Conservation (phyloP, 768 basidiomycete genomes). For the Daedaleopsis nitida region DNA sequence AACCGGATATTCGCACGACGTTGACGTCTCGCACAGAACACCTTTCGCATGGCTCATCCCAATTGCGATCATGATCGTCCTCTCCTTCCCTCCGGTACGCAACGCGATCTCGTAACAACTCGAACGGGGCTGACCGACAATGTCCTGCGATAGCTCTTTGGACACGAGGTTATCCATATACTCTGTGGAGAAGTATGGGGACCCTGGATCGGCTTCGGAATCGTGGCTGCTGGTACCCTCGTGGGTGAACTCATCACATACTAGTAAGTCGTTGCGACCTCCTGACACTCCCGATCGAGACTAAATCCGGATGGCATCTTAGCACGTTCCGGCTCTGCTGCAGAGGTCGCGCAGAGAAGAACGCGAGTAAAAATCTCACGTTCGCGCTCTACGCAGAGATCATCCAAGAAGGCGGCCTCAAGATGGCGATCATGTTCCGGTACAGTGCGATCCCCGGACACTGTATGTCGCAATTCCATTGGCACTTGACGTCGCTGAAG, state of each 20-base stretch:
- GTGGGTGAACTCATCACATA: constrained; percentile 86
- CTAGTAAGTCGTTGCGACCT: constrained; percentile 50
- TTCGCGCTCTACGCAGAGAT: constrained; percentile 54
- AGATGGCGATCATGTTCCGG: constrained; percentile 71
- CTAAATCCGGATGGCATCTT: not conserved
- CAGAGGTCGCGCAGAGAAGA: constrained; percentile 70
- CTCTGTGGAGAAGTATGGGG: constrained; percentile 91
- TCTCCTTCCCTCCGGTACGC: constrained; percentile 37
- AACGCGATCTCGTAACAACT: not conserved
- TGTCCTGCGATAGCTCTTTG: constrained; percentile 60
- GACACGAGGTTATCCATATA: constrained; percentile 87
- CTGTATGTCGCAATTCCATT: constrained; percentile 47
- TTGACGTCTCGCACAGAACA: constrained; percentile 2
- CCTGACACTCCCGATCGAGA: not conserved
- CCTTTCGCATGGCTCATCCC: constrained; percentile 38
- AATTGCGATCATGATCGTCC: constrained; percentile 42
- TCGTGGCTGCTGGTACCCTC: constrained; percentile 80
- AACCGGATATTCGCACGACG: not conserved
- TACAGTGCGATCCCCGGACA: constrained; percentile 85
- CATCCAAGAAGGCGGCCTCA: constrained; percentile 85
- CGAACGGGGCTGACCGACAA: not conserved
- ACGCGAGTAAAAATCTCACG: constrained; percentile 41
- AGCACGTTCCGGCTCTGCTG: constrained; percentile 86
- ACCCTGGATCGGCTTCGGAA: constrained; percentile 81
- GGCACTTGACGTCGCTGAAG: not conserved